A percentile compares a stretch with the other conserved stretches of the same genome.
These are phyloP conservation scores for Leccinum arenicola DNA, from an alignment of 768 basidiomycete genomes.

Conservation along the genomic window DNA sequence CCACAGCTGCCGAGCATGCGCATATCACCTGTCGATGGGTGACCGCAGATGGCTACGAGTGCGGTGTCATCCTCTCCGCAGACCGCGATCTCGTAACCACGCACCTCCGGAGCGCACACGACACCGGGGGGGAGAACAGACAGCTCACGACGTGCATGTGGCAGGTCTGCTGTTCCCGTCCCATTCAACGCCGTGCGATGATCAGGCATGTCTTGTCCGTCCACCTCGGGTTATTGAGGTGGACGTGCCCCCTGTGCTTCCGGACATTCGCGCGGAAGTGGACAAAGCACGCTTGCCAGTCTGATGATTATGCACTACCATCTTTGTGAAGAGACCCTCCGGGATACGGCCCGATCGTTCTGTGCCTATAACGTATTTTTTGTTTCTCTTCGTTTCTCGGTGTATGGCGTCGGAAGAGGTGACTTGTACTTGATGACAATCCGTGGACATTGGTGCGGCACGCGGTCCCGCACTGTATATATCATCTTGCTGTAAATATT, in stretches of 20 bases:
- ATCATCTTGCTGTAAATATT: not conserved
- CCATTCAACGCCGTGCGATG: constrained; percentile 1
- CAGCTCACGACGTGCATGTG: not conserved
- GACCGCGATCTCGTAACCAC: not conserved
- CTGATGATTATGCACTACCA: not conserved
- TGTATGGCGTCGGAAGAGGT: not conserved
- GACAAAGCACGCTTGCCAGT: not conserved
- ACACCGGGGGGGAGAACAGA: not conserved
- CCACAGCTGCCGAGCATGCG: not conserved
- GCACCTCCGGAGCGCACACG: constrained; percentile 4
- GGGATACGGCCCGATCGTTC: not conserved
- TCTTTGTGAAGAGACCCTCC: not conserved
- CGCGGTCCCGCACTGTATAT: not conserved
- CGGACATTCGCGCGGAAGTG: constrained; percentile 1
- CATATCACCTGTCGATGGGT: not conserved
- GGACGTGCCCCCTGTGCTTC: constrained; percentile 6
- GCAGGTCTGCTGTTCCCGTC: not conserved
- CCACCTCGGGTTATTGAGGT: constrained; percentile 1
- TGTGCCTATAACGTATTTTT: not conserved
- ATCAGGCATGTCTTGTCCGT: constrained; percentile 1
- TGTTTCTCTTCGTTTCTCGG: not conserved
- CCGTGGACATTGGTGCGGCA: not conserved
- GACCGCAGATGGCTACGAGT: not conserved
- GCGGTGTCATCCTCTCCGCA: not conserved
- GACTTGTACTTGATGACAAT: not conserved